phyloP scores from a whole-genome alignment of 2,329 filamentous ascomycete species.

The Neurospora sp. region DNA sequence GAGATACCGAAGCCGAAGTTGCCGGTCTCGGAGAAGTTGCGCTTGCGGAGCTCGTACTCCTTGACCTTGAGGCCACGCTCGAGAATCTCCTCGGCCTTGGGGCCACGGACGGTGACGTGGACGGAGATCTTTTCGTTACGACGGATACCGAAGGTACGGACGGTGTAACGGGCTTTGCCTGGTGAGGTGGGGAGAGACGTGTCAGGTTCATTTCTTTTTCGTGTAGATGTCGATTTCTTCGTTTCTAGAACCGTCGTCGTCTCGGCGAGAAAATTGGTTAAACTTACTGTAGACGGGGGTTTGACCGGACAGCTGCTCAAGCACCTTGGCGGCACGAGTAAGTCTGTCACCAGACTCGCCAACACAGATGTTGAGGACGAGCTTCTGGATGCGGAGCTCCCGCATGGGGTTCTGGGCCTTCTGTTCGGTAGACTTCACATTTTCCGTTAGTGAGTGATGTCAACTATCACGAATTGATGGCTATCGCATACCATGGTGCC shows the following conservation, averaged over 20 bases:
- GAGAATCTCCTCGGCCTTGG: constrained; percentile 96
- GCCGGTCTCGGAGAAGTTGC: constrained; percentile 99
- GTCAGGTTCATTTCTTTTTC: background rate
- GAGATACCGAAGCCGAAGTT: constrained; percentile 99
- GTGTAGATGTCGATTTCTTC: background rate
- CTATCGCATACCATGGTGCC: constrained; percentile 29
- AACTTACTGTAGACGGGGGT: constrained; percentile 95
- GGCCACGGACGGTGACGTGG: constrained; percentile 98
- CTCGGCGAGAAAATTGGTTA: background rate
- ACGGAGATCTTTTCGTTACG: constrained; percentile 99
- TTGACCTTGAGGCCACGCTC: constrained; percentile 99
- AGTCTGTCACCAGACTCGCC: constrained; percentile 99
- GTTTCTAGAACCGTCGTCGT: background rate
- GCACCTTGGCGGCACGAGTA: constrained; percentile 98
- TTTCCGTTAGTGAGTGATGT: constrained; percentile 21
- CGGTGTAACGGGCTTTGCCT: constrained; percentile 99
- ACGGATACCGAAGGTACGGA: constrained; percentile 99
- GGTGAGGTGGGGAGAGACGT: constrained; percentile 8
- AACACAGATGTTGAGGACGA: constrained; percentile 98
- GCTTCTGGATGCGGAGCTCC: constrained; percentile 98
- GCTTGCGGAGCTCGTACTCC: constrained; percentile 99
- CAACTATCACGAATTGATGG: background rate
- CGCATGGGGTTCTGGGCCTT: constrained; percentile 98
- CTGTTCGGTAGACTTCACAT: constrained; percentile 39
- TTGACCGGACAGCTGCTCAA: constrained; percentile 99